These are phyloP conservation scores for Rutidosis leptorrhynchoides DNA, from an alignment of 129 eudicot species.

Conservation along the genomic window DNA sequence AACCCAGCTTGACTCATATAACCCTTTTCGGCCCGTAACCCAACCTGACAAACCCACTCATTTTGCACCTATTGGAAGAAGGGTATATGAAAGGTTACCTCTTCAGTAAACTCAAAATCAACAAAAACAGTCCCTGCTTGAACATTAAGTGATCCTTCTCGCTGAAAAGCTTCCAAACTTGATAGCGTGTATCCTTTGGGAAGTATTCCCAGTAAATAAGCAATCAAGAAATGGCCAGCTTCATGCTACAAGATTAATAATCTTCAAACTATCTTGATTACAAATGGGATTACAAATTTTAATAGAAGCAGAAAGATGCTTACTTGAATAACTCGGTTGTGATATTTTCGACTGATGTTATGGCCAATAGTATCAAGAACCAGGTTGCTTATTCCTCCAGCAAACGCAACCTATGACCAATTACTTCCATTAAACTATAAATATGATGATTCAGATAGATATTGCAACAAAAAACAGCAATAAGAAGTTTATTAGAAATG, in stretches of 20 bases:
- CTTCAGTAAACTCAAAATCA: slow-evolving; percentile 82
- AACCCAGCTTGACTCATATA: neutral
- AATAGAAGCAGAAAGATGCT: slow-evolving; percentile 21
- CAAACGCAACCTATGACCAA: slow-evolving; percentile 54
- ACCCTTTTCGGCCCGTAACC: neutral
- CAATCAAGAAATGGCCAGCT: slow-evolving; percentile 84
- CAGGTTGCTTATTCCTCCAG: slow-evolving; percentile 72
- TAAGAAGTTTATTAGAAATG: slow-evolving; percentile 18
- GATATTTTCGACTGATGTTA: slow-evolving; percentile 81
- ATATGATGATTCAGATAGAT: neutral
- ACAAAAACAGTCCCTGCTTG: slow-evolving; percentile 93
- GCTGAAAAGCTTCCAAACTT: slow-evolving; percentile 82
- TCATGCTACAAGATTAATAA: slow-evolving; percentile 57
- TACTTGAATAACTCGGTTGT: slow-evolving; percentile 87
- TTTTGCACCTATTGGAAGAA: neutral
- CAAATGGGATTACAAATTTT: neutral
- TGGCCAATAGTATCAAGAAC: slow-evolving; percentile 94
- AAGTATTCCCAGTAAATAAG: slow-evolving; percentile 77
- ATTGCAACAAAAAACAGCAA: slow-evolving; percentile 11
- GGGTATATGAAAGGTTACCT: slow-evolving; percentile 42
- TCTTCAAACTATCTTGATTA: neutral
- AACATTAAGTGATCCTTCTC: slow-evolving; percentile 88
- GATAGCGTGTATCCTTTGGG: slow-evolving; percentile 79
- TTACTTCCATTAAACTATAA: slow-evolving; percentile 13
- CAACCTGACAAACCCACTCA: neutral